These are phyloP conservation scores for Brachypodium distachyon DNA, from an alignment of 202 grass and related monocot species.

Conservation along the genomic window DNA sequence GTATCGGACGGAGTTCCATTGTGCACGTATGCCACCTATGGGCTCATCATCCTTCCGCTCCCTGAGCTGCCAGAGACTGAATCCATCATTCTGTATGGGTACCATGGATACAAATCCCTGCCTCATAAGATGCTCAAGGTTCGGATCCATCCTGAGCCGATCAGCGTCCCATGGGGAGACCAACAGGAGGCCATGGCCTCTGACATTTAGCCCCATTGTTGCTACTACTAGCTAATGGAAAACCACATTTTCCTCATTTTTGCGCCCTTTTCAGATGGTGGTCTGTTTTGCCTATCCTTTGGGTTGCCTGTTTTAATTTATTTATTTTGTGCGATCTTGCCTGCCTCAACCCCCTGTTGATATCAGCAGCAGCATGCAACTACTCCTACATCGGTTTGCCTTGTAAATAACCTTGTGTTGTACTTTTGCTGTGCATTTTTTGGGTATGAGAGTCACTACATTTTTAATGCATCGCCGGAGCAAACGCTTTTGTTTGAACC, in stretches of 20 bases:
- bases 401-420: constrained; percentile 41
- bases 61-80: constrained; percentile 83
- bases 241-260: neutral
- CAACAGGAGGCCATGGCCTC: constrained; percentile 51
- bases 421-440: constrained; percentile 21
- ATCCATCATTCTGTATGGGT: constrained; percentile 74
- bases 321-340: neutral
- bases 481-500: neutral
- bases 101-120: constrained; percentile 52
- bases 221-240: constrained; percentile 47
- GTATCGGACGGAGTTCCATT: constrained; percentile 58
- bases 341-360: constrained; percentile 8
- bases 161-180: constrained; percentile 64
- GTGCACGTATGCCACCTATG: constrained; percentile 41
- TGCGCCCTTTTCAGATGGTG: constrained; percentile 14
- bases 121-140: constrained; percentile 48
- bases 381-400: neutral
- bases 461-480: neutral
- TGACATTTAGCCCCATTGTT: constrained; percentile 45
- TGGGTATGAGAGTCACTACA: neutral
- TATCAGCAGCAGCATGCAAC: constrained; percentile 1
- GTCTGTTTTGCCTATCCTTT: neutral
- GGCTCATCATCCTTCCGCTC: constrained; percentile 81
- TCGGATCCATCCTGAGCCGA: constrained; percentile 37
- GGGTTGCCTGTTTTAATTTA: neutral